These are phyloP conservation scores for Vitis rupestris DNA, from an alignment of 164 flowering plant genomes.

Conservation along the genomic window DNA sequence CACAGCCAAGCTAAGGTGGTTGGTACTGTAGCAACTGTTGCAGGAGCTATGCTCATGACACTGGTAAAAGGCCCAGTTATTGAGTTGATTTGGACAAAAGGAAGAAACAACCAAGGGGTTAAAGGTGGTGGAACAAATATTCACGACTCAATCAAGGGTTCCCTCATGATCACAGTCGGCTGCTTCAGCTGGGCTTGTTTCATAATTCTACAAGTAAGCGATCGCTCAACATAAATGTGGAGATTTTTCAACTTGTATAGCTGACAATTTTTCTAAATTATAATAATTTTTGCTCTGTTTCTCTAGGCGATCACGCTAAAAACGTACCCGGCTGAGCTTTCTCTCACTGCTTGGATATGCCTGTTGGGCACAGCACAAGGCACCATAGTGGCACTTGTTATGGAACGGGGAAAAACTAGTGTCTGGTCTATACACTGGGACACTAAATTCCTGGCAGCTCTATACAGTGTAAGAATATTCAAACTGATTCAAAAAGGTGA, in stretches of 20 bases:
- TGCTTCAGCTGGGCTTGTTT: slow-evolving; percentile 65
- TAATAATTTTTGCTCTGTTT: neutral
- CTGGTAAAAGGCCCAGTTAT: slow-evolving; percentile 51
- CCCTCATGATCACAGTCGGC: slow-evolving; percentile 52
- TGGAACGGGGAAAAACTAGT: slow-evolving; percentile 46
- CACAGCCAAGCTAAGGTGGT: slow-evolving; percentile 52
- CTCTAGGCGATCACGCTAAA: slow-evolving; percentile 51
- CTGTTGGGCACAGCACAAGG: slow-evolving; percentile 55
- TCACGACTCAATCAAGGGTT: slow-evolving; percentile 44
- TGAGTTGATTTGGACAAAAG: slow-evolving; percentile 33
- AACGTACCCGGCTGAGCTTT: slow-evolving; percentile 68
- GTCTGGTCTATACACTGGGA: slow-evolving; percentile 58
- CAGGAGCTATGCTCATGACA: slow-evolving; percentile 75
- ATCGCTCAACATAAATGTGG: neutral
- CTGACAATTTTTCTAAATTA: neutral
- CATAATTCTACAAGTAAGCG: slow-evolving; percentile 48
- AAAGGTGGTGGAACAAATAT: slow-evolving; percentile 17
- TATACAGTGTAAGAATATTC: slow-evolving; percentile 52
- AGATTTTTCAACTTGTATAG: neutral
- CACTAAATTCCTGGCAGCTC: slow-evolving; percentile 45
- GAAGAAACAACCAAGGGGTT: neutral
- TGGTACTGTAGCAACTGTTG: slow-evolving; percentile 60
- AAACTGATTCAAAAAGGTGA: neutral
- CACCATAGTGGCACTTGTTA: slow-evolving; percentile 39
- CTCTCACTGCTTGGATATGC: slow-evolving; percentile 73